Evolutionary conservation across 2,329 filamentous ascomycete genomes (phyloP).

Genomic region (Cadophora sp.): DNA sequence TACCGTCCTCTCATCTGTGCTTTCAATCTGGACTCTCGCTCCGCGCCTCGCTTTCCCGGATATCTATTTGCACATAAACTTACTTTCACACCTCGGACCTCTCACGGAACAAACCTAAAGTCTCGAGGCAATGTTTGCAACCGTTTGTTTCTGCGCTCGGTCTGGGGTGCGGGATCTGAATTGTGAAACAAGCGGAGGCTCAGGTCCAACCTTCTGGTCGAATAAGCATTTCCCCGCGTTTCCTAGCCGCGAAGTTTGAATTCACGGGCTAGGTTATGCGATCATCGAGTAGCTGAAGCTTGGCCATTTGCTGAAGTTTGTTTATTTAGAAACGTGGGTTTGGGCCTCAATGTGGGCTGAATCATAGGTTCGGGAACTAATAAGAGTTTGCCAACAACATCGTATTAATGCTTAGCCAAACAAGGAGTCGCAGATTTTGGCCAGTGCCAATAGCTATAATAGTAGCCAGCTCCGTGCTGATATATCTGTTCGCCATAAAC

Average conservation of each 20-base stretch:
- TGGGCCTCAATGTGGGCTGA: not conserved
- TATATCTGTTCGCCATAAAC: not conserved
- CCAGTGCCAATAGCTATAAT: no score
- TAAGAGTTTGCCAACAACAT: not conserved
- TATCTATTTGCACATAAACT: not conserved
- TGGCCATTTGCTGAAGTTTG: not conserved
- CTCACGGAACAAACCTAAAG: not conserved
- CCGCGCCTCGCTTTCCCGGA: not conserved
- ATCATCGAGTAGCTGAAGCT: no score
- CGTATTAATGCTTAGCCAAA: not conserved
- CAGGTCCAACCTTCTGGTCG: not conserved
- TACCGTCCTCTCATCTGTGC: no score
- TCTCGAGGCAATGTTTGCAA: not conserved
- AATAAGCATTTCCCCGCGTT: conserved; percentile 5
- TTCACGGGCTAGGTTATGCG: no score
- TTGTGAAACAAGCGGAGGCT: not conserved
- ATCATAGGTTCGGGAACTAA: not conserved
- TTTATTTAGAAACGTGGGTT: not conserved
- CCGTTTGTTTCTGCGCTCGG: not conserved
- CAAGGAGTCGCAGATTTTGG: no score
- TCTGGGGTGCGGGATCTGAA: not conserved
- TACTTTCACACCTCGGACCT: not conserved
- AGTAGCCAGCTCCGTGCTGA: not conserved
- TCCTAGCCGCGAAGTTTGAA: not conserved
- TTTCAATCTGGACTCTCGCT: no score